Base-by-base conservation (phyloP, 306 rosid genomes). In the Lathyrus oleraceus region DNA sequence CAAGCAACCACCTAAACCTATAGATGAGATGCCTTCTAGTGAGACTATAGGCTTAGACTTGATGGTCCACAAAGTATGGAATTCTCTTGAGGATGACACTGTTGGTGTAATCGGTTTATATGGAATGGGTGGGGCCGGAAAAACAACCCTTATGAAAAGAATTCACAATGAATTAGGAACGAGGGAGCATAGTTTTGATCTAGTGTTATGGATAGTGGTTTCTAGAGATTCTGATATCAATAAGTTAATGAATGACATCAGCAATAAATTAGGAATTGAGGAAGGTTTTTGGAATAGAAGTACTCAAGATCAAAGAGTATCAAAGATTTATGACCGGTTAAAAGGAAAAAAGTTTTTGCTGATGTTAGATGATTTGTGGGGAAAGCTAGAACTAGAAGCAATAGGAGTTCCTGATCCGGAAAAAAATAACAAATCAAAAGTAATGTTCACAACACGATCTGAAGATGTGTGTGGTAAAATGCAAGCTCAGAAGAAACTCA, bases 91-190 rank as follows among this genome's bases (percentile, higher is more conserved):
- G 51, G 59, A 49, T 69, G 71, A 69, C 0, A 53, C n/a, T 5
- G 68, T 69, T 16, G 51, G 80, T 6, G 43, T 35, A 5, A 58
- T 83, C 19, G 82, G 80, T 0, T 5, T 83, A 10, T 73, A 69
- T n/a, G 84, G 87, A 13, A 83, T 80, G 52, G 81, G 72, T 1
- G 72, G 81, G 1, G 35, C 1, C 0, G 76, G 81, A 1, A 77
- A 77, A 40, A 70, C 81, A 1, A 77, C 76, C 3, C 66, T 70
- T n/a, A 8, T 70, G 16, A 43, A 19, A n/a, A 70, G 40, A 70
- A 53, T 77, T 52, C 35, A 40, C 5, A 61, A 28, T 38, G 75
- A 71, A n/a, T 38, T 69, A 13, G 49, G 27, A 63, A 52, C 36
- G 10, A 61, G 42, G 25, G 9, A 20, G 8, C 27, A 43, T 4